phyloP scores from a whole-genome alignment of 352 stramenopile genomes.

The Phytophthora cactorum region DNA sequence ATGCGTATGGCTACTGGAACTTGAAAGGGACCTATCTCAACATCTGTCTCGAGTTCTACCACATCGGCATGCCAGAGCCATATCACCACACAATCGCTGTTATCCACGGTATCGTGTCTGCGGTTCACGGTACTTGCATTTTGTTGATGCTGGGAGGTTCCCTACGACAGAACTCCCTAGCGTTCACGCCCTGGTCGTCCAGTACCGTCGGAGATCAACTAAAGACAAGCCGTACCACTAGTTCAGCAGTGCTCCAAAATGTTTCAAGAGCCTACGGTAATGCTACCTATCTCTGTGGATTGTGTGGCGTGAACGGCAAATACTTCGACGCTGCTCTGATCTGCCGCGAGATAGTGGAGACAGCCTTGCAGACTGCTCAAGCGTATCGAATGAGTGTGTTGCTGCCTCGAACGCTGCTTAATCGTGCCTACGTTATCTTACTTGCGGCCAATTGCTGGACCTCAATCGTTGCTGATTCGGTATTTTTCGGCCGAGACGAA shows the following conservation, averaged over 20 bases:
- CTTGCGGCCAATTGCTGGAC: slow-evolving; percentile 7
- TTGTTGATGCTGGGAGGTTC: not conserved
- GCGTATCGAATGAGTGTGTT: slow-evolving; percentile 11
- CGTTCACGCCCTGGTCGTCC: not conserved
- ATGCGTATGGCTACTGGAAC: not conserved
- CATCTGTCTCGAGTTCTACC: slow-evolving; percentile 14
- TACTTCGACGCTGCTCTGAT: slow-evolving; percentile 4
- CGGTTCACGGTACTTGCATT: not conserved
- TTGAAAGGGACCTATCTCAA: not conserved
- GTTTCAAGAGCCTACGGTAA: not conserved
- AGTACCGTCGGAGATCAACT: not conserved
- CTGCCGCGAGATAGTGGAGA: slow-evolving; percentile 1
- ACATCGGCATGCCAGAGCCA: slow-evolving; percentile 16
- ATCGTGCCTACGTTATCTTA: slow-evolving; percentile 9
- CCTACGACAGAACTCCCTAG: slow-evolving; percentile 3
- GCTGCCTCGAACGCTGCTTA: slow-evolving; percentile 1
- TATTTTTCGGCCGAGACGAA: slow-evolving; percentile 1
- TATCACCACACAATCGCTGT: slow-evolving; percentile 9
- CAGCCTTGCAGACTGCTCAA: not conserved
- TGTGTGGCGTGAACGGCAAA: slow-evolving; percentile 2
- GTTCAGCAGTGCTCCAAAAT: not conserved
- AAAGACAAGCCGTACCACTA: not conserved
- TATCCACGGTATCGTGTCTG: not conserved
- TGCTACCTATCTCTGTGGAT: not conserved
- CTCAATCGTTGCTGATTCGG: not conserved